Base-by-base conservation (phyloP, 169 alveolate species). In the Amoebophrya sp. region DNA sequence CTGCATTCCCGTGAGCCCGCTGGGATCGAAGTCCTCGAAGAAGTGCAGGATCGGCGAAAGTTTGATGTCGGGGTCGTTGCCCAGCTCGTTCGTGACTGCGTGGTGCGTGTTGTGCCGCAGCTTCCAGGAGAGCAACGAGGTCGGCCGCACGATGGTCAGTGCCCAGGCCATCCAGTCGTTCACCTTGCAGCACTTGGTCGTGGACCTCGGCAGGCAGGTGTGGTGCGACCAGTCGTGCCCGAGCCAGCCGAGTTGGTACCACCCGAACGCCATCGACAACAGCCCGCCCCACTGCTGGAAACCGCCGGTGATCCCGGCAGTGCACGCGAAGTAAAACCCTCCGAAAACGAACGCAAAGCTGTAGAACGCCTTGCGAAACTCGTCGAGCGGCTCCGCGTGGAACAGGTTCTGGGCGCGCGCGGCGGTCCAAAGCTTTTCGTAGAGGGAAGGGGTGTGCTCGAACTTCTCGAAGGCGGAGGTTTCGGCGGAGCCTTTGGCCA, bases 161-260 rank as follows among this genome's bases (percentile, higher is more conserved):
- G 39, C 15, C 90, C 90, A 88, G 18, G 50, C 90, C 26, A 88
- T 4, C 45, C 58, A 88, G n/a, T 88, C 90, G 34, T 88, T 41
- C 16, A 41, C 18, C 40, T 29, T 88, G 7, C 50, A 31, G 40
- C 40, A 42, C 38, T 88, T 39, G 50, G 78, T 88, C n/a, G 4
- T 88, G 41, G 67, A 38, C 41, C 4, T 41, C 34, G 0, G 41
- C 58, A 88, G 41, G 7, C n/a, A 2, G 7, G 90, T 88, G 43
- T 88, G 90, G 38, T 88, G 90, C 26, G 90, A 88, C 90, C 90
- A 88, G 70, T 88, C 90, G 50, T 88, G 90, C n/a, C 90, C 90
- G 5, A 88, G 50, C 90, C 90, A 88, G 15, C 90, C 90, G 5
- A 88, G 70, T 26, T 88, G 90, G 50, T n/a, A 88, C 90, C 90